Evolutionary conservation across 768 basidiomycete species (phyloP).

Genomic region (Phaeolepiota aurea): DNA sequence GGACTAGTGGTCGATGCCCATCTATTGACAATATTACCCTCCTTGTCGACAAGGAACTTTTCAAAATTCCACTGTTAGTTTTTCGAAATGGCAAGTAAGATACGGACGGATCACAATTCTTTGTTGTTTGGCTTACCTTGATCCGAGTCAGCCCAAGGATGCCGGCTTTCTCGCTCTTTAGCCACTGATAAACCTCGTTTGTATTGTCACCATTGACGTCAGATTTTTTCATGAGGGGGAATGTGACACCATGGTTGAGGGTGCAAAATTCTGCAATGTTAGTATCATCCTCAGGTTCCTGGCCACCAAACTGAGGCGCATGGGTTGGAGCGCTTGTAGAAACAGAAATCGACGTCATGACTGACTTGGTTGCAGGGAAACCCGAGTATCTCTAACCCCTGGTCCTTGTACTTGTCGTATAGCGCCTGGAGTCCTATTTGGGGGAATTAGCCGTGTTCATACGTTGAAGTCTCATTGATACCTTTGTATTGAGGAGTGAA

Average conservation of each 20-base stretch:
- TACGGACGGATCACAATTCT: background rate
- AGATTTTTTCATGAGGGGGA: slow-evolving; percentile 88
- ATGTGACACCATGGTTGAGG: slow-evolving; percentile 81
- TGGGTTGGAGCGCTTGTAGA: too few relatives aligned
- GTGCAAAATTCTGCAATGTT: slow-evolving; percentile 68
- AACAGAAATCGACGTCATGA: background rate
- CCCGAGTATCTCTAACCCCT: slow-evolving; percentile 71
- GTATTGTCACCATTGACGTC: slow-evolving; percentile 86
- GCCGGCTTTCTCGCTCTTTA: slow-evolving; percentile 75
- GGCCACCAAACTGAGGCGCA: slow-evolving; percentile 73
- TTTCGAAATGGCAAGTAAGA: background rate
- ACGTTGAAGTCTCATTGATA: too few relatives aligned
- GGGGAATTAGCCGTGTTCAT: background rate
- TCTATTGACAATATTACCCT: slow-evolving; percentile 66
- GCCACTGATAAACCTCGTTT: slow-evolving; percentile 79
- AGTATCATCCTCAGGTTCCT: slow-evolving; percentile 80
- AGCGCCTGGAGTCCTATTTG: slow-evolving; percentile 63
- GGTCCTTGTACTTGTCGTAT: slow-evolving; percentile 75
- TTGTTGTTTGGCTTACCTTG: slow-evolving; percentile 59
- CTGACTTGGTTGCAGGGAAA: slow-evolving; percentile 87
- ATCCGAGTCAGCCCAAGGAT: slow-evolving; percentile 63
- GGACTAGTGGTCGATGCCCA: slow-evolving; percentile 77
- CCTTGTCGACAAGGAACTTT: slow-evolving; percentile 76
- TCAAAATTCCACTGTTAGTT: slow-evolving; percentile 77
- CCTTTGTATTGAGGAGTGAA: slow-evolving; percentile 79